Evolutionary conservation across 1,284 basidiomycete species (phyloP), one percentile per base, ranked within the genome.

Genomic region (Sphaerobolus stellatus): DNA sequence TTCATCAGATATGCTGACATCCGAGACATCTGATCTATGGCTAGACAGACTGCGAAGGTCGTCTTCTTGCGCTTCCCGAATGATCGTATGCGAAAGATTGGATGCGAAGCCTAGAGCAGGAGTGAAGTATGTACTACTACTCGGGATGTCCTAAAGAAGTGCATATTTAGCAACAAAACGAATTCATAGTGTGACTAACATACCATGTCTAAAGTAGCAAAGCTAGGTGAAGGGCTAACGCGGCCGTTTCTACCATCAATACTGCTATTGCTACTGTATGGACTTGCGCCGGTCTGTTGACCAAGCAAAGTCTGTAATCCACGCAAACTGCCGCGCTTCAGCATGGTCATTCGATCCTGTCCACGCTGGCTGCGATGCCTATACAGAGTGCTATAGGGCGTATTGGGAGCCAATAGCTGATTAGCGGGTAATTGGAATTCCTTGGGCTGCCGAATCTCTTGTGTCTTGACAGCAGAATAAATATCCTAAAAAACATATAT

Each of bases 41-140:
- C 84, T 88, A 20, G 79, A 77, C 11, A 83, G 65, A 59, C 90
- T 94, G 48, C 82, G 79, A 47, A 83, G 80, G 64, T 97, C 94
- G 65, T 97, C 95, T 69, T 98, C 94, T 59, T 94, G 90, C 6
- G 90, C 78, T 68, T 99, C 96, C 24, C 88, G 84, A 67, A 99
- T 98, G 68, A 98, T 98, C 1, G 94, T 94, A 66, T 97, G 92
- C 1, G 93, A 92, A 20, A 99, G 78, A 59, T 96, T 98, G 55
- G 90, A 95, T 2, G 94, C 96, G 67, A 99, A 99, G 5, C 96
- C 96, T 6, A 98, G 78, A 0, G 92, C 85, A 0, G 91, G 89
- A 0, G 86, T 80, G 72, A 90, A 88, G 13, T 72, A 69, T 16
- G 68, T 64, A 28, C 67, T 66, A 11, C 71, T 69, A 24, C 66